Base-by-base conservation (phyloP, 2,329 filamentous ascomycete species). In the Nothomitra cinnamomea region DNA sequence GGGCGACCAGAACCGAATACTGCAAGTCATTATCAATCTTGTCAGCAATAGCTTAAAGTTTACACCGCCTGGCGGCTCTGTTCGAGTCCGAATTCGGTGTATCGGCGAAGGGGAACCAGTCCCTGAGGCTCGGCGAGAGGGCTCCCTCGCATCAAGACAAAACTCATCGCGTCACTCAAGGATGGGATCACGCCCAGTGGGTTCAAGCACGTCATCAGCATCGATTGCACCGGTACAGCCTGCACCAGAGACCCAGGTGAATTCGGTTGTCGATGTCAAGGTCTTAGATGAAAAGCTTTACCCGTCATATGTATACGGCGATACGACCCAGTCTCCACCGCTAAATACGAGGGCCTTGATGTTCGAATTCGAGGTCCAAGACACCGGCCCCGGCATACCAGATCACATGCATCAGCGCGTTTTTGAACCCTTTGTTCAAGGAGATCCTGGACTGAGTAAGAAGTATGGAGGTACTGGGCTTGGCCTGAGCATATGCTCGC, bases 11-110 rank as follows among this genome's bases (percentile, higher is more conserved):
- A 87, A 95, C 62, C 76, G 89, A 45, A 92, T 95, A 40, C 69
- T 94, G 24, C 89, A 95, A 64, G 85, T 95, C n/a, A 78, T 95
- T 48, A 95, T 94, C 70, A 94, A 94, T 62, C 72, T 95, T 32
- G 87, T 94, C 48, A 89, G 85, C 66, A 95, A 95, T 69, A 87
- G 84, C 64, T 70, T 95, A 43, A 95, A 95, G 64, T 95, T 95
- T 62, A 95, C 89, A 0, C 85, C 87, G 0, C 66, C 78, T 5
- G 81, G 81, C 1, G 88, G 88, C 6, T 82, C 74, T 28, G 85
- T 95, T 2, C 75, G 80, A 24, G 76, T 95, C 7, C 78, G 80
- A 6, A 88, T 95, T 55, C 79, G 78, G 58, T 94, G 86, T 60
- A 60, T 84, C 0, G 77, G 81, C 6, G 83, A 86, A 61, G 66